These are phyloP conservation scores for Eremothecium sinecaudum DNA, from an alignment of 1,139 yeast genomes.

Conservation along the genomic window DNA sequence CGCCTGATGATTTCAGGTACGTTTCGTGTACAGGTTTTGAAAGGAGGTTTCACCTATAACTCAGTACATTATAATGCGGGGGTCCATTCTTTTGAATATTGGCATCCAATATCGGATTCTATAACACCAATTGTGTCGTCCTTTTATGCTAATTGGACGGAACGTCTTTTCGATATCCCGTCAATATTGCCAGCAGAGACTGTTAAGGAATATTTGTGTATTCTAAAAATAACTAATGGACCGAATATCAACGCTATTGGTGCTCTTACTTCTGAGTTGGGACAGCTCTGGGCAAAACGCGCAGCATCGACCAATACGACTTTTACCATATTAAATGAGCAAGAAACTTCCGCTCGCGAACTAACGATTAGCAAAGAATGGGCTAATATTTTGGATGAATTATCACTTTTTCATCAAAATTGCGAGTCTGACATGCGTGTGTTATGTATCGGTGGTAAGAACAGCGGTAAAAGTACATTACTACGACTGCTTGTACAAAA, in stretches of 20 bases:
- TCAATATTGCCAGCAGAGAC: conserved; percentile 12
- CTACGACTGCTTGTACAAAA: conserved; percentile 47
- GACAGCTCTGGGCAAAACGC: conserved; percentile 19
- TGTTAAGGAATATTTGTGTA: conserved; percentile 16
- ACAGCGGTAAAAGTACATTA: conserved; percentile 78
- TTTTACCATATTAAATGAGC: conserved; percentile 23
- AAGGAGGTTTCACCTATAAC: conserved; percentile 50
- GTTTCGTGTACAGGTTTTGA: conserved; percentile 41
- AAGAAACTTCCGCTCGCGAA: conserved; percentile 25
- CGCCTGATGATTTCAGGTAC: conserved; percentile 51
- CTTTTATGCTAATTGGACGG: conserved; percentile 26
- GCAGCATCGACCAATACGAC: conserved; percentile 4
- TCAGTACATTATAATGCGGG: conserved; percentile 45
- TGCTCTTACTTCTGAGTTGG: conserved; percentile 15
- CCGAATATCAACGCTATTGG: conserved; percentile 13
- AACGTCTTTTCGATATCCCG: conserved; percentile 29
- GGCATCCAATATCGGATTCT: conserved; percentile 47
- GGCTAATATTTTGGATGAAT: conserved; percentile 15
- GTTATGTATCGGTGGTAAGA: conserved; percentile 54
- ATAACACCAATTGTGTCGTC: conserved; percentile 43
- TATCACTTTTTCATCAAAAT: conserved; percentile 15
- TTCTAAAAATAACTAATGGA: conserved; percentile 17
- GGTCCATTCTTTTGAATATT: conserved; percentile 30
- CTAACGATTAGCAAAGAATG: conserved; percentile 20
- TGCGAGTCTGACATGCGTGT: conserved; percentile 30